Base-by-base conservation (phyloP, 2,329 filamentous ascomycete species). In the Chaetomium sp. region DNA sequence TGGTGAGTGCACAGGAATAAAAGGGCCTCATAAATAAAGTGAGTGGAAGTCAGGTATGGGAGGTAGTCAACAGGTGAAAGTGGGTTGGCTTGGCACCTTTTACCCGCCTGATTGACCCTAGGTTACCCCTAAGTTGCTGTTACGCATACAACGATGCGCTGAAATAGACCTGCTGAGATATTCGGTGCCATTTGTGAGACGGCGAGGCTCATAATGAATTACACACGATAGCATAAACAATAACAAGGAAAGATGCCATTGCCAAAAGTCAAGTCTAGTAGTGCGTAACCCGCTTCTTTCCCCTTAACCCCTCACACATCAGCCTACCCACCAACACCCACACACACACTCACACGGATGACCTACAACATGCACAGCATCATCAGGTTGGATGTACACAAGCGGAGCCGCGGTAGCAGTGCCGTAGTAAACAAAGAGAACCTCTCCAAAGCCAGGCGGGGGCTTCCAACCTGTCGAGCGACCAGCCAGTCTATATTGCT, bases 231-330 rank as follows among this genome's bases (percentile, higher is more conserved):
- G 45, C 45, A 47, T 21, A 47, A n/a, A 45, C 38, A 47, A 47
- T n/a, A 47, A 47, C 45, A 23, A 47, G 45, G 7, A 47, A 47
- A 47, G 21, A 23, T 47, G 45, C 45, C 45, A 47, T 47, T 47
- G 45, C 45, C 45, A 47, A 47, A 47, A 47, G 45, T 47, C 45
- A 47, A 47, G 45, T 47, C 45, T 47, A 47, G 45, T 47, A 47
- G 45, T 47, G 5, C 45, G 45, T 47, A 47, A 12, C 45, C 45
- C 45, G 45, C 45, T 23, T 47, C 45, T 47, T 47, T 12, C 45
- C 42, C 45, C 45, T 47, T 16, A 42, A 19, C 45, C 42, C 45
- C 7, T 23, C 45, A 21, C 45, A 47, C 9, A 9, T 35, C 45
- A 21, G 9, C 21, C 45, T n/a, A 6, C 4, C 38, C 38, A 42